Conservation (phyloP, 2,329 filamentous ascomycete species). For the Xylariaceae sp. region DNA sequence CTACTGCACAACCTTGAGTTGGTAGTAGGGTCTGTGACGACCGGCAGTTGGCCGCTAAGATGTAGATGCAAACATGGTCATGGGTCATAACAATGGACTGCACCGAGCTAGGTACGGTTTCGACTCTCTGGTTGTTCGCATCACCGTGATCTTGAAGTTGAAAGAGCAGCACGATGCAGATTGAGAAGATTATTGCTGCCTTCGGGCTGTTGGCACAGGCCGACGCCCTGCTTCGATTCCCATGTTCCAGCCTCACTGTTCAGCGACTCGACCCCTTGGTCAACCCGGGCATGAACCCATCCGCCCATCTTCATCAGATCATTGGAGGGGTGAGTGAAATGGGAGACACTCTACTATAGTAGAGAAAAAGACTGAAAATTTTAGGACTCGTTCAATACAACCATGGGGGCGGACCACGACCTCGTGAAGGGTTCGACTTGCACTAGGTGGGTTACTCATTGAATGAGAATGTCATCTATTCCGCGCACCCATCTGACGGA, state of each 20-base stretch:
- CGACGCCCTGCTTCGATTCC: slow-evolving; percentile 24
- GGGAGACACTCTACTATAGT: not conserved
- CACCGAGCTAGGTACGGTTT: no score
- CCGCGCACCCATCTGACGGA: no score
- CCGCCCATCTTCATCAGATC: slow-evolving; percentile 56
- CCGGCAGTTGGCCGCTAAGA: slow-evolving; percentile 17
- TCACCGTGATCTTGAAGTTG: not conserved
- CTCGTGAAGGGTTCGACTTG: slow-evolving; percentile 36
- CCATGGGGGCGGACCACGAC: slow-evolving; percentile 34
- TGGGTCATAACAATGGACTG: no score
- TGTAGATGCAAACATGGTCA: not conserved
- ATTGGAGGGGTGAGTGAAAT: slow-evolving; percentile 41
- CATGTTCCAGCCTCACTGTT: slow-evolving; percentile 24
- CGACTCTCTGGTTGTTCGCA: not conserved
- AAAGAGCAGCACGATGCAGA: slow-evolving; percentile 5
- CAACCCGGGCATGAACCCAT: slow-evolving; percentile 43
- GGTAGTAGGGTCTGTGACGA: slow-evolving; percentile 7
- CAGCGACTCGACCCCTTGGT: slow-evolving; percentile 36
- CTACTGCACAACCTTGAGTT: slow-evolving; percentile 10
- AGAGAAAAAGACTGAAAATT: not conserved
- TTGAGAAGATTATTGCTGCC: slow-evolving; percentile 8
- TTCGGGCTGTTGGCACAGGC: slow-evolving; percentile 11
- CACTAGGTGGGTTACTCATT: no score
- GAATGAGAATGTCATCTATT: no score
- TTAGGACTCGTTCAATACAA: slow-evolving; percentile 41